Conservation (phyloP, 139 green algal genomes). For the Desmodesmus armatus region DNA sequence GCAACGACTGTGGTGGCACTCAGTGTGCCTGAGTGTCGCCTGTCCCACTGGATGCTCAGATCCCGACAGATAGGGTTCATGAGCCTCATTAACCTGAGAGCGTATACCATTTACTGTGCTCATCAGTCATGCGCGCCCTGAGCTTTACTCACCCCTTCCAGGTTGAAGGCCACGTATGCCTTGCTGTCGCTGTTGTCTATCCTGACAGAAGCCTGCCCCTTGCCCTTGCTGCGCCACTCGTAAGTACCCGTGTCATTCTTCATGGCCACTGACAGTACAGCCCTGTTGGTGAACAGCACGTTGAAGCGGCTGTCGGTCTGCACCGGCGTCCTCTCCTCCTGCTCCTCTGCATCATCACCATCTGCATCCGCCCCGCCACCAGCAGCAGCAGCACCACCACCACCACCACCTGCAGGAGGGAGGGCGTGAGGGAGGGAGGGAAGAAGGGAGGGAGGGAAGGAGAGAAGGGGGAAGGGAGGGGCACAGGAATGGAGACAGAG, state of each 20-base stretch:
- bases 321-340: conserved; percentile 12
- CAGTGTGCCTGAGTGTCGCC: no score
- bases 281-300: conserved; percentile 36
- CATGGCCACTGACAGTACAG: neutral
- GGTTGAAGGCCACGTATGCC: conserved; percentile 33
- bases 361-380: conserved; percentile 4
- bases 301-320: no score
- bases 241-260: neutral
- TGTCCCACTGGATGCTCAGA: no score
- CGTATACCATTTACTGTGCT: no score
- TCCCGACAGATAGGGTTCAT: no score
- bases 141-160: conserved; percentile 23
- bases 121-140: no score
- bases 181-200: neutral
- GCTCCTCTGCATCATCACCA: neutral
- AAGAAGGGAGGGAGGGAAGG: no score
- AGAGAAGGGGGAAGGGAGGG: no score
- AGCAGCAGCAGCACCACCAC: neutral
- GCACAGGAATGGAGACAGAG: no score
- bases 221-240: neutral
- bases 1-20: no score
- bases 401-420: neutral
- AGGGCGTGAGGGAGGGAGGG: no score
- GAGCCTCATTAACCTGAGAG: no score
- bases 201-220: conserved; percentile 23